Conservation (phyloP, 164 flowering plant genomes). For the Buxus sempervirens region DNA sequence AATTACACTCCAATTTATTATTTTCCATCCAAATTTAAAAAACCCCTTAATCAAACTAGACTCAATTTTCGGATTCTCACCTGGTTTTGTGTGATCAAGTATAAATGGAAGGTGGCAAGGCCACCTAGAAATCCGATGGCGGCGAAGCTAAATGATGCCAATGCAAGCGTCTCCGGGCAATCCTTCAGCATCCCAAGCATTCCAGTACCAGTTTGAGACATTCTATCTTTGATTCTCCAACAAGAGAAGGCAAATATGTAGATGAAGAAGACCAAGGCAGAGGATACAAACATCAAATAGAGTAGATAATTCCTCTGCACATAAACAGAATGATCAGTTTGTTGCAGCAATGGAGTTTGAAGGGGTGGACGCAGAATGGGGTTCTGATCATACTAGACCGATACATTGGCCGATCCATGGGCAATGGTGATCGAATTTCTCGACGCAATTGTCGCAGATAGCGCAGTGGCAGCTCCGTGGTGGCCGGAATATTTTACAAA, state of each 20-base stretch:
- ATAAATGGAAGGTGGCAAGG: conserved; percentile 33
- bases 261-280: conserved; percentile 31
- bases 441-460: conserved; percentile 56
- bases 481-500: conserved; percentile 48
- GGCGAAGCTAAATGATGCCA: conserved; percentile 36
- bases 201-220: conserved; percentile 22
- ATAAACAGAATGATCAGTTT: not conserved
- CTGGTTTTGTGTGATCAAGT: conserved; percentile 43
- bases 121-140: conserved; percentile 39
- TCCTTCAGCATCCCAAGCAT: conserved; percentile 20
- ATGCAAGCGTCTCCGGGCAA: conserved; percentile 44
- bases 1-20: too few relatives aligned
- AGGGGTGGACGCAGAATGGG: not conserved
- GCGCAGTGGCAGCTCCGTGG: conserved; percentile 61
- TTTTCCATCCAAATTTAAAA: too few relatives aligned
- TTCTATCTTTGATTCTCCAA: conserved; percentile 26
- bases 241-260: conserved; percentile 41
- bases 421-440: conserved; percentile 60
- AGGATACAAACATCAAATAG: conserved; percentile 32
- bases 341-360: not conserved
- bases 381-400: conserved; percentile 32
- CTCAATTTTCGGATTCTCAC: conserved; percentile 19
- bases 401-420: conserved; percentile 58
- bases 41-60: too few relatives aligned
- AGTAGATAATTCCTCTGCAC: conserved; percentile 50